These are phyloP conservation scores for Meredithiella fracta DNA, from an alignment of 2,329 filamentous ascomycete species.

Conservation along the genomic window DNA sequence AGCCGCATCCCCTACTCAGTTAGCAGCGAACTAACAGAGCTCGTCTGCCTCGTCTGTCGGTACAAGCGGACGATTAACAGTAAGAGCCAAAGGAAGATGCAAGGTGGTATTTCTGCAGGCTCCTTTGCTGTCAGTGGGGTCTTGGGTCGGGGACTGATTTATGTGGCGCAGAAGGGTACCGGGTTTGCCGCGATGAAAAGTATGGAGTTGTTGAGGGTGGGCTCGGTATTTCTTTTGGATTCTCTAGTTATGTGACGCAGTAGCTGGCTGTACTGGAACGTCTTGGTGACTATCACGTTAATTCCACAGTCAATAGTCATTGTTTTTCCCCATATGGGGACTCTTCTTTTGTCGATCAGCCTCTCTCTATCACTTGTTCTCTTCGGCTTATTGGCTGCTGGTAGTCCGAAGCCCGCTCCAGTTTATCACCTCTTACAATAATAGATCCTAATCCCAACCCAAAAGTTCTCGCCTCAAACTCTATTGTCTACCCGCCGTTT, in stretches of 20 bases:
- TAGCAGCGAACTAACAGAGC: neutral
- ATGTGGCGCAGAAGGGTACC: neutral
- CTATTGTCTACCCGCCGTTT: neutral
- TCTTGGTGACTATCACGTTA: neutral
- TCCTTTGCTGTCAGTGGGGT: neutral
- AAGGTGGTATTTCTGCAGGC: neutral
- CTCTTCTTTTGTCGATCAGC: neutral
- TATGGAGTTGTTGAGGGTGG: too few relatives aligned
- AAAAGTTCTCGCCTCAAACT: neutral
- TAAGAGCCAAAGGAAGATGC: neutral
- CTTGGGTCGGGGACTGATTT: neutral
- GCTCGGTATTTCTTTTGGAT: neutral
- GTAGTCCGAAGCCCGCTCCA: neutral
- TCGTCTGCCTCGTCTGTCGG: neutral
- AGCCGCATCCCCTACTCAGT: constrained; percentile 1
- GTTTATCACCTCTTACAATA: neutral
- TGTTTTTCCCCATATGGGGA: neutral
- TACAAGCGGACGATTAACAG: neutral
- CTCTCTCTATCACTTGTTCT: neutral
- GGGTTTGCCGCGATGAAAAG: neutral
- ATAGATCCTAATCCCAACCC: neutral
- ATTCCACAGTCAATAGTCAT: neutral
- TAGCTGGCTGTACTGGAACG: neutral
- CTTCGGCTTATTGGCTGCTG: neutral
- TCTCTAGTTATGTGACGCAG: neutral